Evolutionary conservation across 1,284 basidiomycete species (phyloP).

Genomic region (Puccinia triticina): DNA sequence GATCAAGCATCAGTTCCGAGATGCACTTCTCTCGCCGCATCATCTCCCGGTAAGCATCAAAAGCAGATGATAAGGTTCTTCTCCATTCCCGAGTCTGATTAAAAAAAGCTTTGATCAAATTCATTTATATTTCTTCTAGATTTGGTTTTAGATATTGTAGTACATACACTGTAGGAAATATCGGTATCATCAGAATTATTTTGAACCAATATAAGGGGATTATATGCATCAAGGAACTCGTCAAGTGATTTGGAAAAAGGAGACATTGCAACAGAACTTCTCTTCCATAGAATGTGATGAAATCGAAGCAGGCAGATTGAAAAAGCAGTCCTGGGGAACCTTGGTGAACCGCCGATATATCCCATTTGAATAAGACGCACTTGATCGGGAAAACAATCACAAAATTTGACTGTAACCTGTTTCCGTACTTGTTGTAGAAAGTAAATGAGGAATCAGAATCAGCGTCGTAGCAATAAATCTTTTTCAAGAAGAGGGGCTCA

Average conservation of each 20-base stretch:
- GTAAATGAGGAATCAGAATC: neutral
- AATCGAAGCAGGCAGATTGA: neutral
- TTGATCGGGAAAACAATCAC: neutral
- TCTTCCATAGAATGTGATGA: constrained; percentile 28
- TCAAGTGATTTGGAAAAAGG: constrained; percentile 3
- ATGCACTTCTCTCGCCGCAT: neutral
- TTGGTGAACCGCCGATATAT: neutral
- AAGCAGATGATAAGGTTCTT: neutral
- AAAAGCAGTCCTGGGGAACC: neutral
- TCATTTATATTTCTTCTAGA: neutral
- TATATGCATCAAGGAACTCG: constrained; percentile 12
- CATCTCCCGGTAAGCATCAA: constrained; percentile 15
- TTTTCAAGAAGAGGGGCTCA: neutral
- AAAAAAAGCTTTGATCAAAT: neutral
- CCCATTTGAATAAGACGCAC: constrained; percentile 15
- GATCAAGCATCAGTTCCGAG: neutral
- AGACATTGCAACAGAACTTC: neutral
- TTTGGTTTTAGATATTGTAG: neutral
- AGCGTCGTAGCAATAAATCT: neutral
- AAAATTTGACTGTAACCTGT: neutral
- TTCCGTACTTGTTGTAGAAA: neutral
- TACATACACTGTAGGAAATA: neutral
- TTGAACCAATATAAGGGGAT: constrained; percentile 12
- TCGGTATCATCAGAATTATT: neutral
- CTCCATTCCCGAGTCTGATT: constrained; percentile 9